Evolutionary conservation across 176 grass and related monocot genomes (phyloP).

Genomic region (Metroxylon sagu): DNA sequence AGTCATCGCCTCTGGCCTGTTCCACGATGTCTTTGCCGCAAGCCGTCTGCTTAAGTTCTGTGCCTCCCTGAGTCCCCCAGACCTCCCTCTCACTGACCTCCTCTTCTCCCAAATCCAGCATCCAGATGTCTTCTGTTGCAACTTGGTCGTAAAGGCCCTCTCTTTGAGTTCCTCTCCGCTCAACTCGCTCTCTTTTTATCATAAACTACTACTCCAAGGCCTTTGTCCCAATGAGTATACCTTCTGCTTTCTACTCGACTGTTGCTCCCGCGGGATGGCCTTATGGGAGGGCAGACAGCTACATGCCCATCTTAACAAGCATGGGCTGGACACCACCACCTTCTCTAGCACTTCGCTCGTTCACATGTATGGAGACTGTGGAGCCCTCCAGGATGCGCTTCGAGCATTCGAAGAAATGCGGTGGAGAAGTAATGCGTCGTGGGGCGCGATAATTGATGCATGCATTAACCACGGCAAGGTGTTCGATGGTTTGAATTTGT

Average conservation of each 20-base stretch:
- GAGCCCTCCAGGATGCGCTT: neutral
- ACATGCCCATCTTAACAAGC: slow-evolving; percentile 5
- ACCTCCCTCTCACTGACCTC: neutral
- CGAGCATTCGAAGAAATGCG: slow-evolving; percentile 8
- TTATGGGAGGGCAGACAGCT: neutral
- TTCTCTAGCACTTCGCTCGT: slow-evolving; percentile 8
- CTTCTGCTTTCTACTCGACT: too few species aligned
- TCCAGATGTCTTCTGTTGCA: slow-evolving; percentile 8
- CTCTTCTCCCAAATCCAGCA: slow-evolving; percentile 18
- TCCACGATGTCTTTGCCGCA: slow-evolving; percentile 4
- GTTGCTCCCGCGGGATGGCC: neutral
- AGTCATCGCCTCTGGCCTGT: neutral
- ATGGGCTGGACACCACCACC: neutral
- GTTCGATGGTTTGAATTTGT: neutral
- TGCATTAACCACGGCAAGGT: neutral
- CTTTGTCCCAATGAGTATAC: too few species aligned
- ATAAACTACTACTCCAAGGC: too few species aligned
- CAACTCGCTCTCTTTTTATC: too few species aligned
- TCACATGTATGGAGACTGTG: slow-evolving; percentile 16
- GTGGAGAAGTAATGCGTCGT: neutral
- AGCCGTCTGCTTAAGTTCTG: slow-evolving; percentile 3
- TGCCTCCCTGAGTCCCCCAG: neutral
- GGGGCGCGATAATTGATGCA: slow-evolving; percentile 3
- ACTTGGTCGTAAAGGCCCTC: slow-evolving; percentile 7
- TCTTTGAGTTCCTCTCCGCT: too few species aligned